Evolutionary conservation across 306 rosid species (phyloP).

Genomic region (Dryas octopetala): DNA sequence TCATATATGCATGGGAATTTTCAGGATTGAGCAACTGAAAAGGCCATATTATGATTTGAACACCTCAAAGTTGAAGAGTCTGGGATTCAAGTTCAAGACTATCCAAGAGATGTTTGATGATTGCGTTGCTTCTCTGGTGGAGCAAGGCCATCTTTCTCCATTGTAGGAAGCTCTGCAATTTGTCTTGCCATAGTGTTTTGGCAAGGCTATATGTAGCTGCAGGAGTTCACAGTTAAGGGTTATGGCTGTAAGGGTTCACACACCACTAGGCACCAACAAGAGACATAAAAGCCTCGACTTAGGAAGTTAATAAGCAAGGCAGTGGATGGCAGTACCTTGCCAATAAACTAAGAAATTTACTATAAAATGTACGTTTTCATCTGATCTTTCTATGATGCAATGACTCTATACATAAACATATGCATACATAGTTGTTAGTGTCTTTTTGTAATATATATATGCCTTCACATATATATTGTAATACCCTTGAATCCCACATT

Average conservation of each 20-base stretch:
- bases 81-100: slow-evolving; percentile 65
- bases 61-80: slow-evolving; percentile 48
- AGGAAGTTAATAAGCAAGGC: neutral
- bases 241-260: neutral
- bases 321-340: neutral
- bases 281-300: neutral
- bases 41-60: slow-evolving; percentile 59
- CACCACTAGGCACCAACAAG: neutral
- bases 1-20: neutral
- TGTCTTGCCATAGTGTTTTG: neutral
- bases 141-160: slow-evolving; percentile 40
- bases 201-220: neutral
- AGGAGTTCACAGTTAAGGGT: neutral
- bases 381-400: too few species aligned
- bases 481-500: too few species aligned
- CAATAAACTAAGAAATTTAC: neutral
- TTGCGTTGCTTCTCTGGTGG: slow-evolving; percentile 61
- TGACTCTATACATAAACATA: too few species aligned
- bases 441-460: too few species aligned
- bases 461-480: too few species aligned
- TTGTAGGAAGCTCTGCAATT: neutral
- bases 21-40: slow-evolving; percentile 53
- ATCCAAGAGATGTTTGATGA: slow-evolving; percentile 82
- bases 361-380: too few species aligned
- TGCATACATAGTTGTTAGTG: too few species aligned